Conservation (phyloP, 2,329 filamentous ascomycete species). For the Diatrype stigma region DNA sequence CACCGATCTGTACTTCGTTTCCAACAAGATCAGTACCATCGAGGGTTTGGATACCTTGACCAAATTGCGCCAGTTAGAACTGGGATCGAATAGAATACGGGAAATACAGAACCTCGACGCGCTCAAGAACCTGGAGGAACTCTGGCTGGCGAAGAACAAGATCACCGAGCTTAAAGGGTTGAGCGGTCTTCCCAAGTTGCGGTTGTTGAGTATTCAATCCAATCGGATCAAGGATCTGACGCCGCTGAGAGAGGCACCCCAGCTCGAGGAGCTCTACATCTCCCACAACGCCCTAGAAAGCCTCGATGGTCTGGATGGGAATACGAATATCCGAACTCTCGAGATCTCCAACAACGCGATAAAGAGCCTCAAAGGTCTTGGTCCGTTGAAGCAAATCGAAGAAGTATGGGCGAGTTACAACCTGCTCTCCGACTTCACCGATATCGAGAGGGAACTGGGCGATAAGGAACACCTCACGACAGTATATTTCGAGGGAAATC, state of each 20-base stretch:
- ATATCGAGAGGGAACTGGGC: slow-evolving; percentile 72
- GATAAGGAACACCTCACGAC: slow-evolving; percentile 80
- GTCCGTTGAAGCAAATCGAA: slow-evolving; percentile 66
- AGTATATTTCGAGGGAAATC: slow-evolving; percentile 96
- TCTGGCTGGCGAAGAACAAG: slow-evolving; percentile 97
- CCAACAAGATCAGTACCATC: slow-evolving; percentile 88
- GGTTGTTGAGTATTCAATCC: slow-evolving; percentile 89
- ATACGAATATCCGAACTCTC: slow-evolving; percentile 66
- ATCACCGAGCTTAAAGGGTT: slow-evolving; percentile 80
- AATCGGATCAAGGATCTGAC: slow-evolving; percentile 81
- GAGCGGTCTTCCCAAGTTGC: slow-evolving; percentile 69
- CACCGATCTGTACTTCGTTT: slow-evolving; percentile 84
- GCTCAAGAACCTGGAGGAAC: slow-evolving; percentile 72
- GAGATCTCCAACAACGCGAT: slow-evolving; percentile 91
- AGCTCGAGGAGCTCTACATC: slow-evolving; percentile 90
- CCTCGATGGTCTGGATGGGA: slow-evolving; percentile 67
- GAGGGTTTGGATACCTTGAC: slow-evolving; percentile 75
- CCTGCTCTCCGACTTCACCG: slow-evolving; percentile 70
- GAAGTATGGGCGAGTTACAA: slow-evolving; percentile 97
- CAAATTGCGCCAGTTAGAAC: slow-evolving; percentile 76
- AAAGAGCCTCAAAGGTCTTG: slow-evolving; percentile 67
- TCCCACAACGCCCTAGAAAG: slow-evolving; percentile 87
- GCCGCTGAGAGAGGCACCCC: slow-evolving; percentile 67
- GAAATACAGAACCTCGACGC: slow-evolving; percentile 82
- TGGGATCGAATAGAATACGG: slow-evolving; percentile 87